Percentiles rank a stretch among this genome's conserved stretches.
These are phyloP conservation scores for Malus orientalis DNA, from an alignment of 306 rosid genomes.

Conservation along the genomic window DNA sequence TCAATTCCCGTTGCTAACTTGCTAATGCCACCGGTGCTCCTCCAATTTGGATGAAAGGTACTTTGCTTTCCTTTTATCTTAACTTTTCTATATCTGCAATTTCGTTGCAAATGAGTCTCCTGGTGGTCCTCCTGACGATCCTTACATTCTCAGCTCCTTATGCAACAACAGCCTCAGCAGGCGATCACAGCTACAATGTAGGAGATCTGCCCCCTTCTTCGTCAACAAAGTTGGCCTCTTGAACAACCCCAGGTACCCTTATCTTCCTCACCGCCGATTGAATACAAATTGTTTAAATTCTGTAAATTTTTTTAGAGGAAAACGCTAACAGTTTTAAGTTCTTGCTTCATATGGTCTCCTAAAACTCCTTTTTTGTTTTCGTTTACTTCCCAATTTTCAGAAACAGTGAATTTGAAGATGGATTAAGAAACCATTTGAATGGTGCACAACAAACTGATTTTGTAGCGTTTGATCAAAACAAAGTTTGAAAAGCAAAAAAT, in stretches of 20 bases:
- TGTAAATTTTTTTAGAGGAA: not conserved
- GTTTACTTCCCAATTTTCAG: not conserved
- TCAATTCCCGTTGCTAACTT: slow-evolving; percentile 1
- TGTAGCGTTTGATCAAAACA: not conserved
- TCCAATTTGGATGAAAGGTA: too few species aligned
- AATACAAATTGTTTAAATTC: not conserved
- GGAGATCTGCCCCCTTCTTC: slow-evolving; percentile 52
- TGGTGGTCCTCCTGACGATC: slow-evolving; percentile 6
- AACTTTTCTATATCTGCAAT: too few species aligned
- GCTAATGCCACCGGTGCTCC: too few species aligned
- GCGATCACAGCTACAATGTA: slow-evolving; percentile 50
- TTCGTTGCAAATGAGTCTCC: slow-evolving; percentile 4
- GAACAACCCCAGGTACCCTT: slow-evolving; percentile 68
- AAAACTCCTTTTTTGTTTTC: too few species aligned
- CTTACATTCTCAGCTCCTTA: slow-evolving; percentile 15
- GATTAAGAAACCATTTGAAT: not conserved
- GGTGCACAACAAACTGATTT: not conserved
- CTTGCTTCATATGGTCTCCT: not conserved
- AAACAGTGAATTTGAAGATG: not conserved
- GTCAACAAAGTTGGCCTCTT: slow-evolving; percentile 85
- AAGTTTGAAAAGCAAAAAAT: not conserved
- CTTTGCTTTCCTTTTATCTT: too few species aligned
- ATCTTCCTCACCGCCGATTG: not conserved
- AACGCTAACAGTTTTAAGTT: not conserved
- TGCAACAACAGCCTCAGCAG: slow-evolving; percentile 31